A percentile compares a stretch with the other conserved stretches of the same genome.
Evolutionary conservation across 2,329 filamentous ascomycete species (phyloP).

Genomic region (Fusarium torreyae): DNA sequence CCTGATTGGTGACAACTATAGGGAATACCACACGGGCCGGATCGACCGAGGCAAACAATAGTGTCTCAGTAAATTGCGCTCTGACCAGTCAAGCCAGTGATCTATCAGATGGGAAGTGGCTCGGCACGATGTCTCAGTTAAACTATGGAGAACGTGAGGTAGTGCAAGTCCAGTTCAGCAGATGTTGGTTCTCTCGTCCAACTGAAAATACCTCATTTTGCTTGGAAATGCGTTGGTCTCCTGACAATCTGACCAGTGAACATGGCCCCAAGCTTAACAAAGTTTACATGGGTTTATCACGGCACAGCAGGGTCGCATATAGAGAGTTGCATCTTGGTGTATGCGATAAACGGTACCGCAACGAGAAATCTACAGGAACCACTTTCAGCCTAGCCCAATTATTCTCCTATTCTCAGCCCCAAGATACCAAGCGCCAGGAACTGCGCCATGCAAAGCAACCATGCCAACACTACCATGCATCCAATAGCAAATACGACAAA

Average conservation of each 20-base stretch:
- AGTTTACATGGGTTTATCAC: not conserved
- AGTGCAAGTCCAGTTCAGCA: not conserved
- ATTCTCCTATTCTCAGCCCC: not conserved
- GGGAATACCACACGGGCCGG: not conserved
- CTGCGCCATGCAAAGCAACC: slow-evolving; percentile 4
- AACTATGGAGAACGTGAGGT: not conserved
- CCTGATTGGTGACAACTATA: not conserved
- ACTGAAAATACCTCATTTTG: not conserved
- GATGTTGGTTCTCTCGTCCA: not conserved
- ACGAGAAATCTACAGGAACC: not conserved
- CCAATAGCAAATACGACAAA: slow-evolving; percentile 45
- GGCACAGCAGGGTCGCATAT: not conserved
- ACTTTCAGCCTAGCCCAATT: not conserved
- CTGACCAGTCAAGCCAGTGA: slow-evolving; percentile 6
- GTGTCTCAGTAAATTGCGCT: not conserved
- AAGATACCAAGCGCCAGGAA: not conserved
- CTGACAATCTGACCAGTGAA: not conserved
- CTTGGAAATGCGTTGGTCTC: not conserved
- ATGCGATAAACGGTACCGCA: not conserved
- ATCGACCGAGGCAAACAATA: slow-evolving; percentile 13
- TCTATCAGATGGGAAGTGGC: not conserved
- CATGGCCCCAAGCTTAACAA: not conserved
- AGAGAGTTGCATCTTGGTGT: not conserved
- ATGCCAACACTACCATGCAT: slow-evolving; percentile 3
- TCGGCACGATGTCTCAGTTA: slow-evolving; percentile 16